Base-by-base conservation (phyloP, 371 early-diverging fungal genomes). In the Syncephalastrum contaminatum region DNA sequence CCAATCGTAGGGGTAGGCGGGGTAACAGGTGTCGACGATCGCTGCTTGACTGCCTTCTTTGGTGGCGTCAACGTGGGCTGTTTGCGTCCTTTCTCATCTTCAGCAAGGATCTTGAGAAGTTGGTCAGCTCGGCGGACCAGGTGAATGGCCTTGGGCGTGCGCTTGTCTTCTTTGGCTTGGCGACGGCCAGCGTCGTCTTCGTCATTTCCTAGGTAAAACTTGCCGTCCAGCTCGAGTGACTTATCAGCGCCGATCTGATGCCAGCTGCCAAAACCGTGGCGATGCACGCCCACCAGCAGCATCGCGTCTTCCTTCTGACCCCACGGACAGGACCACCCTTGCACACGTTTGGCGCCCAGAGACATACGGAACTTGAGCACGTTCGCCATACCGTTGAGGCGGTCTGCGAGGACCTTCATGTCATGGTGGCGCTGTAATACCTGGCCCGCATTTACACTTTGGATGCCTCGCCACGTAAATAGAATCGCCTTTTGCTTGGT, bases 221-320 rank as follows among this genome's bases (percentile, higher is more conserved):
- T 96, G 53, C 81, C 82, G 2, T 77, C 63, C 43, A 99, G 79
- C 0, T 88, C 90, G 7, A 99, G 70, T 0, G 77, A 68, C 0
- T 70, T 27, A 59, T 99, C 98, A 3, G 85, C 84, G 48, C 90
- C 88, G 16, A 99, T 96, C 53, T 79, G 69, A 49, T 80, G 71
- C 98, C 97, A 97, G 58, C 86, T 88, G 10, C 98, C 97, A 72
- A 95, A 96, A 7, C 99, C 99, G 67, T 98, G 89, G 43, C 81
- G 77, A 72, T 91, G 89, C 18, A 97, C 88, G 53, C 99, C 99
- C 16, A 95, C 89, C 14, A 99, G 79, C 46, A 99, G 75, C 90
- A 92, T 89, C n/a, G 97, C 86, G 70, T 99, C 99, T 67, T 99
- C 99, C 51, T 87, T 87, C 51, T 84, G 87, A 13, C 88, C 87